Conservation (phyloP, 1,284 basidiomycete species). For the Trichosporon faecale region DNA sequence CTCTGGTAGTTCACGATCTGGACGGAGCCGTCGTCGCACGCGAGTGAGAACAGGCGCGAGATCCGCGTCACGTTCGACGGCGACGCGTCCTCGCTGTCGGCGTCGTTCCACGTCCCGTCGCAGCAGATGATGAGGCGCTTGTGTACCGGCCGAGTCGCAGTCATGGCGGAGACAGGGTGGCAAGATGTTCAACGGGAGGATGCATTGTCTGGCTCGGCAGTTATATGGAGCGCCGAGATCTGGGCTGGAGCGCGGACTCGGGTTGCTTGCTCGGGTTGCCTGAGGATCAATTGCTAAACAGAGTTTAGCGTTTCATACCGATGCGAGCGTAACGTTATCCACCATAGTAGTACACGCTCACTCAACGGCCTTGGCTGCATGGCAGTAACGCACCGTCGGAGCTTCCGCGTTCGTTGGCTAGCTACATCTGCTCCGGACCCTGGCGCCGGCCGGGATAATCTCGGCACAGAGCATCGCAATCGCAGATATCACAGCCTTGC, state of each 20-base stretch:
- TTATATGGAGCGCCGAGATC: background rate
- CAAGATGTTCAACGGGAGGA: background rate
- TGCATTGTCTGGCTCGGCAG: background rate
- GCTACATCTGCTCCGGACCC: background rate
- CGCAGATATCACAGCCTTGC: background rate
- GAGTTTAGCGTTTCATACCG: conserved; percentile 6
- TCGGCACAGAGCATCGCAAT: background rate
- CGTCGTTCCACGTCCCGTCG: conserved; percentile 11
- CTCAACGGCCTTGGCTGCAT: no score
- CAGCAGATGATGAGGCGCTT: conserved; percentile 12
- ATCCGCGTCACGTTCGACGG: conserved; percentile 13
- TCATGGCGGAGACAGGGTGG: background rate
- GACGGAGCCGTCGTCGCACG: background rate
- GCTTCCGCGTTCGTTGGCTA: background rate
- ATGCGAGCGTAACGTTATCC: background rate
- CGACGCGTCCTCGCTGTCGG: conserved; percentile 7
- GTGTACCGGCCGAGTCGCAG: background rate
- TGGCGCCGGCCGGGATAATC: background rate
- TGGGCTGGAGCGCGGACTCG: no score
- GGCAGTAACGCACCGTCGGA: no score
- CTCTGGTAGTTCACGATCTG: conserved; percentile 5
- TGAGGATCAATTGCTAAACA: background rate
- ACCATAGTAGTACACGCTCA: background rate
- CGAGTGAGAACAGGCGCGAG: conserved; percentile 9
- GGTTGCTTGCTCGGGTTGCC: no score